Base-by-base conservation (phyloP, 164 flowering plant genomes). In the Pachysandra terminalis region DNA sequence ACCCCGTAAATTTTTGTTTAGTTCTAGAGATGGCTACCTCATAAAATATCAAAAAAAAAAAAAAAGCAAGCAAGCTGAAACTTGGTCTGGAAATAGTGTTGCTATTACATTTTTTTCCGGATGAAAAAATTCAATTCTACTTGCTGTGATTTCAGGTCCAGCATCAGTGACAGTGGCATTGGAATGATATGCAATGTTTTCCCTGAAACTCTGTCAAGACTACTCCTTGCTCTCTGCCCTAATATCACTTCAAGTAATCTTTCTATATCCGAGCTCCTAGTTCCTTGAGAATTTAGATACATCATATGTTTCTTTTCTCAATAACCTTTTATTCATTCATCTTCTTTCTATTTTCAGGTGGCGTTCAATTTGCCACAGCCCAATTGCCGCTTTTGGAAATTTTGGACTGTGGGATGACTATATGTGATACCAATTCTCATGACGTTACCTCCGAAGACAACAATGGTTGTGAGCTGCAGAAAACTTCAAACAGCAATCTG, bases 111-210 rank as follows among this genome's bases (percentile, higher is more conserved):
- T n/a, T n/a, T n/a, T n/a, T n/a, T n/a, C n/a, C n/a, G n/a, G n/a
- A n/a, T n/a, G n/a, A n/a, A 14, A 37, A n/a, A 14, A 13, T 40
- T 37, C 28, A 40, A 24, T 40, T 17, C 10, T n/a, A 9, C 61
- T 49, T 52, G 35, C 66, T 74, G 21, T 28, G 52, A 35, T 81
- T 78, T 67, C 89, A 95, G 99, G 81, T 95, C 99, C 27, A 86
- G 91, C 81, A 87, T 95, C 66, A 95, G 86, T 78, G 99, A 95
- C 72, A 80, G 97, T 81, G 98, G 97, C 72, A 85, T 95, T 73
- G 97, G 97, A 59, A 92, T 92, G 94, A 92, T 95, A 54, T 95
- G 98, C 90, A 90, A 90, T 82, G 89, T 84, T 23, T 85, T 92
- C 40, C 82, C 96, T 22, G 82, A 79, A 55, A 83, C 92, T 40